Evolutionary conservation across 129 eudicot species (phyloP), one percentile per base, ranked within the genome.

Genomic region (carrot (Daucus carota)): DNA sequence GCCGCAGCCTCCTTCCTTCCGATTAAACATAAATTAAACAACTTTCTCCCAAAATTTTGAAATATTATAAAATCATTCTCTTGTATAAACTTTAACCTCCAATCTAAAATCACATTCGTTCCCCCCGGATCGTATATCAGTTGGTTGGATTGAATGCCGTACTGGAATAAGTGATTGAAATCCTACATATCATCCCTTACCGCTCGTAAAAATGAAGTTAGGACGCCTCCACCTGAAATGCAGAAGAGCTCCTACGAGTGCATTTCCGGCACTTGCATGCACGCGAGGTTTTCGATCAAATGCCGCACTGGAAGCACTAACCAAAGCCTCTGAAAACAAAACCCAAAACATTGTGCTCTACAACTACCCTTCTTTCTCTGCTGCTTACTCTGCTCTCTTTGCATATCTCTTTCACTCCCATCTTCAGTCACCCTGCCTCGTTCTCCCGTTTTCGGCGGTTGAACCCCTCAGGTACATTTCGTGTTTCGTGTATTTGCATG

Each of bases 361-460:
- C 88, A 90, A 90, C 50, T 93, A 93, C 80, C 97, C 98, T 48
- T 93, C 98, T 2, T 87, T 90, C 60, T 88, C 96, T 70, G 98
- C 97, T 44, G 96, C 97, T 18, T 90, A 82, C 70, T 88, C 92
- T 0, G 98, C 98, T 59, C 84, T 93, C 12, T 93, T 90, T 40
- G 90, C 98, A 41, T 85, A 85, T 73, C 78, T 88, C 43, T 90
- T 85, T 83, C 98, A 93, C 84, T 81, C 78, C 44, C 95, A 84
- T 28, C 86, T 93, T 76, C 75, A 80, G 50, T 77, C 84, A 18
- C 98, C 98, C 32, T 90, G 85, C 87, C 90, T 90, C 80, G 78
- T 93, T 74, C 76, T 93, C 71, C 98, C 98, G 32, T 93, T 90
- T 78, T 93, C 98, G 22, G 76, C 91, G 32, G 88, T 88, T 15